Base-by-base conservation (phyloP, 495 filamentous ascomycete genomes). In the Penicillium herquei region DNA sequence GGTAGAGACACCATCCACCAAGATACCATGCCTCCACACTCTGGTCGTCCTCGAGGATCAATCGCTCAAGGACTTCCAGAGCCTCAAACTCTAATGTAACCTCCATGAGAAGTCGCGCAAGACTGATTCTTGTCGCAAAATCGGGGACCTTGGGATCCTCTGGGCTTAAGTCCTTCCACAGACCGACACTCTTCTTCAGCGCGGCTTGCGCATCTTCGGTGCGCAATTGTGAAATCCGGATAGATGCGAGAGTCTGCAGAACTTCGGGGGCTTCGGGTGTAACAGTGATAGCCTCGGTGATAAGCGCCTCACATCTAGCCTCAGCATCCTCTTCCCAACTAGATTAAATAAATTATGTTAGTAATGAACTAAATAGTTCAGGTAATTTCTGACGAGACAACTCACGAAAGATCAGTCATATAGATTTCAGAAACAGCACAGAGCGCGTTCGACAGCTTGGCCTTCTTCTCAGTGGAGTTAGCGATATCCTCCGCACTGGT, bases 1-100 rank as follows among this genome's bases (percentile, higher is more conserved):
- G 78, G 64, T 90, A 89, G 54, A 91, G 78, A 52, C 88, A 88
- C 88, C 93, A 99, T 9, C 95, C 95, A 33, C 95, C 93, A 3
- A 98, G 77, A 74, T 99, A 99, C 92, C 91, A 96, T 2, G 88
- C 89, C 70, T 99, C 95, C 10, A 97, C 90, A 70, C 92, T 91
- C 58, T 85, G 80, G 67, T 99, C 95, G 58, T 98, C 92, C 69
- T 98, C 95, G 6, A 77, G 70, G 14, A 96, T 84, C 47, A 99
- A 68, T 47, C 89, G 76, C 61, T 96, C 91, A 42, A 96, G 76
- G 7, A 97, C 91, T 47, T 89, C 85, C 18, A 96, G 78, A 5
- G 94, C 95, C 56, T 89, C 83, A 51, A 90, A 81, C 64, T 91
- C 86, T 87, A 96, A 84, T 43, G 80, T 84, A 3, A 90, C 90